Conservation (phyloP, 2,329 filamentous ascomycete species). For the Massarina eburnea region DNA sequence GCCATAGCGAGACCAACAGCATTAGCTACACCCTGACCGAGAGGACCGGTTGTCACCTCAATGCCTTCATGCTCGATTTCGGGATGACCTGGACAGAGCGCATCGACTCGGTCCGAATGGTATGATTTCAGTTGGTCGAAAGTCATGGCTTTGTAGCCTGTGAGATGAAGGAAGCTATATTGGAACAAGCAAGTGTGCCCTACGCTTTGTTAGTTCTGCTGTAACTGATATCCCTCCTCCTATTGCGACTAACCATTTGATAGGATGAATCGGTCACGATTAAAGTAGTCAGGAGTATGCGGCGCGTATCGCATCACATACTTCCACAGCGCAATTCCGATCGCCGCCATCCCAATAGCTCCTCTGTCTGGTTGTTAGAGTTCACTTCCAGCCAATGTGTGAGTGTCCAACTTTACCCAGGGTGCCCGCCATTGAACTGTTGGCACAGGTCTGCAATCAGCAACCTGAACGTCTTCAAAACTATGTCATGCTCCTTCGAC, state of each 20-base stretch:
- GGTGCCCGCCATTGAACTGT: constrained; percentile 70
- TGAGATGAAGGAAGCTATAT: constrained; percentile 57
- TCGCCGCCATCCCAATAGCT: constrained; percentile 64
- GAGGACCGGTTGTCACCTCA: constrained; percentile 61
- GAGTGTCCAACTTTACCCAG: constrained; percentile 52
- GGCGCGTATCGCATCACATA: constrained; percentile 64
- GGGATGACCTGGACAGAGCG: constrained; percentile 58
- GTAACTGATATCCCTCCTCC: neutral
- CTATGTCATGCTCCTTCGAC: constrained; percentile 48
- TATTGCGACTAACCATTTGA: constrained; percentile 55
- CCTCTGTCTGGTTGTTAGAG: constrained; percentile 38
- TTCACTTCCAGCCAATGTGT: neutral
- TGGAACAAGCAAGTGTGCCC: constrained; percentile 59
- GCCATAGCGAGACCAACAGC: constrained; percentile 62
- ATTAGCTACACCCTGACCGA: constrained; percentile 63
- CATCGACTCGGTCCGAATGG: constrained; percentile 51
- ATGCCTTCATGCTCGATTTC: constrained; percentile 61
- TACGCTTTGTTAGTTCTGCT: constrained; percentile 10
- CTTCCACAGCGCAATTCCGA: constrained; percentile 63
- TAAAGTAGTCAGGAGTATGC: constrained; percentile 58
- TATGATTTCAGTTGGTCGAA: constrained; percentile 61
- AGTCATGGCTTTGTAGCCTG: constrained; percentile 58
- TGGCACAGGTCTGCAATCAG: constrained; percentile 70
- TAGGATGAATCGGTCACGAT: constrained; percentile 64
- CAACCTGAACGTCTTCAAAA: constrained; percentile 62